Base-by-base conservation (phyloP, 352 stramenopile genomes). In the Globisporangium nunn region DNA sequence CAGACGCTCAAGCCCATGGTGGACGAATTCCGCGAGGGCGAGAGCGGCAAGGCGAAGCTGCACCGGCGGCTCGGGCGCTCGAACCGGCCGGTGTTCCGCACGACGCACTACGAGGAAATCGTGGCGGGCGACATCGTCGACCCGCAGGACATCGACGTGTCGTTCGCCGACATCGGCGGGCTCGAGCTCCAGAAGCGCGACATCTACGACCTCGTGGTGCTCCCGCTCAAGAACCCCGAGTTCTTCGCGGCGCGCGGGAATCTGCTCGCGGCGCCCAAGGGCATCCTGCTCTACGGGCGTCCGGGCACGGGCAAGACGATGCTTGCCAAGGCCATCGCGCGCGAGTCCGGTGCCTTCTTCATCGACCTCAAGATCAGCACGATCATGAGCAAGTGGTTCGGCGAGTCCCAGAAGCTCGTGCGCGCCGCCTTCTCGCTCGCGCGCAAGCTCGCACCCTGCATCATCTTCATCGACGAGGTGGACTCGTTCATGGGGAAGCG, bases 391-490 rank as follows among this genome's bases (percentile, higher is more conserved):
- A 95, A 95, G 67, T 95, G 85, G 85, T 95, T 95, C 62, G 85
- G 85, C 43, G 85, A 95, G 62, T 97, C 82, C 31, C 74, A 98
- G 69, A 98, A 98, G 75, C 75, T 98, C 23, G 91, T 98, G 52
- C 81, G 87, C 40, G 93, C 93, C 0, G 91, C 88, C 18, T 98
- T 98, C 71, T 91, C 81, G 48, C 71, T 99, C 33, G 95, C 95
- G 15, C 72, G 82, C 43, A 99, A 99, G 72, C 77, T 99, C 44
- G 82, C 91, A 46, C 96, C 96, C 2, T 97, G 87, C 62, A 96
- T 99, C 65, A 97, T 99, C 55, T 99, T 99, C 66, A 98, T 99
- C 51, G 96, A 99, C 68, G 96, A 99, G 66, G 87, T 98, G 15
- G 89, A 97, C 63, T 93, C 84, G 50, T 96, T 96, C 72, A 93